Evolutionary conservation across 306 rosid species (phyloP).

Genomic region (Gleditsia sinensis): DNA sequence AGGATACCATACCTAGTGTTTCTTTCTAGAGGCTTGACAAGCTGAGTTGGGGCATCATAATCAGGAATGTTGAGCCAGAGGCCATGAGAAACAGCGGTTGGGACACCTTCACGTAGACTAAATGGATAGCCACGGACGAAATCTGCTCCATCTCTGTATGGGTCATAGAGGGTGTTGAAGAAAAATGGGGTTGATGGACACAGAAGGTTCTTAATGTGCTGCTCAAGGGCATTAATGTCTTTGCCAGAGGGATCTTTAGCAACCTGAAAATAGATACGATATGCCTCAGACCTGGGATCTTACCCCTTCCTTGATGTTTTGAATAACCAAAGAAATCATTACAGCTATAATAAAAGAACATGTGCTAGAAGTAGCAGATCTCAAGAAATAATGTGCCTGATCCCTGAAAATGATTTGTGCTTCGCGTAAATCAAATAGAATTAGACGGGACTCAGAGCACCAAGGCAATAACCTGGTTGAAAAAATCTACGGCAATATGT

Average conservation of each 20-base stretch:
- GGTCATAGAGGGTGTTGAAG: constrained; percentile 80
- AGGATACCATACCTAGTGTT: constrained; percentile 58
- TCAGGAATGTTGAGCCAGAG: constrained; percentile 87
- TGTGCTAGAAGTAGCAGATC: background rate
- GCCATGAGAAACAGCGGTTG: constrained; percentile 79
- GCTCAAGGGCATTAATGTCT: constrained; percentile 74
- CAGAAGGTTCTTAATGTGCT: constrained; percentile 73
- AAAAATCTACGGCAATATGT: background rate
- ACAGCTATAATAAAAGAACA: background rate
- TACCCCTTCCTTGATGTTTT: background rate
- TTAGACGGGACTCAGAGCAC: background rate
- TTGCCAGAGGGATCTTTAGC: constrained; percentile 77
- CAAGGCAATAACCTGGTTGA: background rate
- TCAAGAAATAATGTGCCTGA: background rate
- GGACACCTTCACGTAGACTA: constrained; percentile 68
- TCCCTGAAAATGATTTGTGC: background rate
- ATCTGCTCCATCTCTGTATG: constrained; percentile 70
- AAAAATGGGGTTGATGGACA: constrained; percentile 69
- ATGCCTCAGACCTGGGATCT: background rate
- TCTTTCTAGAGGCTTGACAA: constrained; percentile 75
- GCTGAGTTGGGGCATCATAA: constrained; percentile 86
- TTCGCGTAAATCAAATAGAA: background rate
- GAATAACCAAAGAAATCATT: background rate
- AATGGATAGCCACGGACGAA: constrained; percentile 87
- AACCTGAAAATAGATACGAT: constrained; percentile 50